Conservation (phyloP, 805 yeast species). For the Kazachstania kunashirensis region DNA sequence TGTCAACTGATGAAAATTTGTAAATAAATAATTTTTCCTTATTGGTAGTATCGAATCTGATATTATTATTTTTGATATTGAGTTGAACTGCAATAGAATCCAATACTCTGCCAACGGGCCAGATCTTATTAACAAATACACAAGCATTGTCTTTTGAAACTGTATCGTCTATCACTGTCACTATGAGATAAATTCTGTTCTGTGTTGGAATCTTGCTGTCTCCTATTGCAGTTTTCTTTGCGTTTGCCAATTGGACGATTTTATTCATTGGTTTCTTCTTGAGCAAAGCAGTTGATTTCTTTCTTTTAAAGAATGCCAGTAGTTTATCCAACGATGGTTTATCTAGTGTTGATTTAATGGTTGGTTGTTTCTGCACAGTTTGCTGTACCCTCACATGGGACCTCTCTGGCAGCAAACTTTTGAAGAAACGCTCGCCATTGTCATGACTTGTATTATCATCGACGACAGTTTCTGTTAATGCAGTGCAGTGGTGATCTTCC, state of each 20-base stretch:
- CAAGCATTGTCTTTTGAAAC: constrained; percentile 7
- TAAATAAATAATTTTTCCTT: constrained; percentile 22
- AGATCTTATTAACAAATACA: constrained; percentile 22
- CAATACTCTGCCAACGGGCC: constrained; percentile 28
- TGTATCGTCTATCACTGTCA: constrained; percentile 11
- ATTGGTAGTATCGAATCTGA: constrained; percentile 7
- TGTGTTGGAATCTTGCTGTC: constrained; percentile 20
- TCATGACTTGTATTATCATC: neutral
- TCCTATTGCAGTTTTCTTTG: constrained; percentile 21
- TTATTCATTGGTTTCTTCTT: constrained; percentile 3
- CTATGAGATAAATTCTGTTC: constrained; percentile 22
- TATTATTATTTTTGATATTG: constrained; percentile 18
- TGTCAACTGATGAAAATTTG: constrained; percentile 4
- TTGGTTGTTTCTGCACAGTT: constrained; percentile 1
- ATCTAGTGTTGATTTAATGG: constrained; percentile 10
- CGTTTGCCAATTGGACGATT: constrained; percentile 11
- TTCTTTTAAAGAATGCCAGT: constrained; percentile 17
- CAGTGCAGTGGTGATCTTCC: constrained; percentile 22
- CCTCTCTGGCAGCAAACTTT: constrained; percentile 24
- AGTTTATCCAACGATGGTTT: constrained; percentile 20
- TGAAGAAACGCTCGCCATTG: constrained; percentile 18
- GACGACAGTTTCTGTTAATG: neutral
- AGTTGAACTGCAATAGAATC: constrained; percentile 24
- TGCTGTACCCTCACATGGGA: constrained; percentile 17
- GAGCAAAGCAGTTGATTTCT: constrained; percentile 1